Evolutionary conservation across 2,329 filamentous ascomycete genomes (phyloP), one percentile per base, ranked within the genome.

Genomic region (Elsinoe fawcettii): DNA sequence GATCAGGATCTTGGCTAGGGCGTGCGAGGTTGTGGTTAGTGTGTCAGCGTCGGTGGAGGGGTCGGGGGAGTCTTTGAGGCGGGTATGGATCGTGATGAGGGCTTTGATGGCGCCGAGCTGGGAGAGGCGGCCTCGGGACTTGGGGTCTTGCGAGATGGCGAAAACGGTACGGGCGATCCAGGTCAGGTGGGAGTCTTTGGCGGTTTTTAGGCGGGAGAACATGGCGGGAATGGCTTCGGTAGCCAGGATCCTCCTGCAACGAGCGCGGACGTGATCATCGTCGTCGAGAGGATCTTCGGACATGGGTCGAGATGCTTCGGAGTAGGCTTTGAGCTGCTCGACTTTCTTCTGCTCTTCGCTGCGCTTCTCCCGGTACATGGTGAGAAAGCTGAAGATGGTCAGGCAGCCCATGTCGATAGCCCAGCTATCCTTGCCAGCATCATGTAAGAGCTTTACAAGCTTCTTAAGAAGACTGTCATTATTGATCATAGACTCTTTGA

Each of bases 101-200:
- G 96, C 80, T 64, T 87, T 93, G 16, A 96, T 82, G 1, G 88
- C 90, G n/a, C 93, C 93, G 76, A 97, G 91, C 67, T 97, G 93
- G 2, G 90, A 88, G 62, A 99, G 83, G 51, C 82, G 79, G 0
- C 90, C 88, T 9, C 93, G 84, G 58, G 90, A 78, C 57, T 83
- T 83, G 37, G 84, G 77, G n/a, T 84, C 85, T 65, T 85, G 84
- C 16, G 90, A 85, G 3, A 99, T 75, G 0, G 89, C 83, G 60
- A 88, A 81, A 32, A 97, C 74, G 60, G 96, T 91, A 47, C 84
- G 83, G 55, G 88, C 80, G 55, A 87, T 85, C 25, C 95, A 82
- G 14, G 82, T 78, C 7, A 92, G 77, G 5, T 88, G 87, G 11
- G 84, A 82, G 1, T 80, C 74, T 0, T 88, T 90, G 39, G 85